Conservation (phyloP, 441 rosid species). For the Corymbia calophylla region DNA sequence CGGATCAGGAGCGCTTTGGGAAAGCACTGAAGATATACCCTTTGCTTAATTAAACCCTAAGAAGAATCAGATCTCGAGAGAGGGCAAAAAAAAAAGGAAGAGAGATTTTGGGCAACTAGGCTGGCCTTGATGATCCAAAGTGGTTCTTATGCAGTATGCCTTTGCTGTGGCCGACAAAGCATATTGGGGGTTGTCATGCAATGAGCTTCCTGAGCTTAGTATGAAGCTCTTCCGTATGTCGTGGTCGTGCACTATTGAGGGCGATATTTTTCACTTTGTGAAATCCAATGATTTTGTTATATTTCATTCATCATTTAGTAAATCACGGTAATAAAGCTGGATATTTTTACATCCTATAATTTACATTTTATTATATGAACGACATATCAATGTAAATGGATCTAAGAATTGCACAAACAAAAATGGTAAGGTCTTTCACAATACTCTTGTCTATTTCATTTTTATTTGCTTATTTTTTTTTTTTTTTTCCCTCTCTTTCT, state of each 20-base stretch:
- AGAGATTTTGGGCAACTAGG: neutral
- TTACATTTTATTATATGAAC: too few species aligned
- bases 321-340: accelerated
- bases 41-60: neutral
- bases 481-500: accelerated
- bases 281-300: neutral
- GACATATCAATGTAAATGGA: neutral
- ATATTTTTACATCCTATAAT: too few species aligned
- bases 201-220: neutral
- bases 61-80: neutral
- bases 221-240: neutral
- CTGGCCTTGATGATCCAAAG: neutral
- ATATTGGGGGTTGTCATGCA: neutral
- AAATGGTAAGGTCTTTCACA: neutral
- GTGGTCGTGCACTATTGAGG: neutral
- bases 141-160: neutral
- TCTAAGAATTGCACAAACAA: neutral
- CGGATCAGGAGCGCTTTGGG: neutral
- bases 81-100: too few species aligned
- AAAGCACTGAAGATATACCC: neutral
- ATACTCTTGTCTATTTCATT: neutral
- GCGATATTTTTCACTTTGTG: neutral
- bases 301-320: too few species aligned
- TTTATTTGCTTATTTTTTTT: too few species aligned
- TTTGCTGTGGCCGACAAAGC: neutral